These are phyloP conservation scores for Boletus tylopilopsis DNA, from an alignment of 768 basidiomycete species.

Conservation along the genomic window DNA sequence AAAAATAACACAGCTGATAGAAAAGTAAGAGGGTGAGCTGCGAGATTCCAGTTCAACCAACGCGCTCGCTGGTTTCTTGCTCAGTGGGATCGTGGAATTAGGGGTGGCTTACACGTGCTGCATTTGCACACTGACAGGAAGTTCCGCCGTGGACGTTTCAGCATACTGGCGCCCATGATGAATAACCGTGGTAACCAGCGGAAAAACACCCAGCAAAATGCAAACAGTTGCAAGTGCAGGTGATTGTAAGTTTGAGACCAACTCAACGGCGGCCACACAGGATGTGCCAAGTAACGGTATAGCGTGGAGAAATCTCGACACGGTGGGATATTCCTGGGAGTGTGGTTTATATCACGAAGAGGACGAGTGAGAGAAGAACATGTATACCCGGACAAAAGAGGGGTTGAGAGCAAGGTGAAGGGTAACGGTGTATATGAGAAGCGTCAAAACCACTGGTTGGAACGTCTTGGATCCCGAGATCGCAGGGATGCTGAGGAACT, in stretches of 20 bases:
- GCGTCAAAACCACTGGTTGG: slow-evolving; percentile 4
- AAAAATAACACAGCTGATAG: too few species aligned
- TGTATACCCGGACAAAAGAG: slow-evolving; percentile 7
- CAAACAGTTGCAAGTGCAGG: neutral
- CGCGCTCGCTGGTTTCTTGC: too few species aligned
- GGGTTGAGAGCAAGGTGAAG: slow-evolving; percentile 13
- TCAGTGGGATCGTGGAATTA: too few species aligned
- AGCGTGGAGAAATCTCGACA: slow-evolving; percentile 1
- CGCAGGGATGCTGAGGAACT: neutral
- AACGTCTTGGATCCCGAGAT: slow-evolving; percentile 10
- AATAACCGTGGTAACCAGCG: slow-evolving; percentile 1
- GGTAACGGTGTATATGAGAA: slow-evolving; percentile 25
- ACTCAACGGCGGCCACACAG: slow-evolving; percentile 4
- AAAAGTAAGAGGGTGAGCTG: too few species aligned
- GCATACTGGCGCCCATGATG: neutral
- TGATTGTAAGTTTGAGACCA: slow-evolving; percentile 9
- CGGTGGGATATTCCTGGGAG: neutral
- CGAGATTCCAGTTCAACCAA: too few species aligned
- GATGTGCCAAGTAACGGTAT: slow-evolving; percentile 5
- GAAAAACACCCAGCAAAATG: slow-evolving; percentile 9
- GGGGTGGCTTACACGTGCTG: too few species aligned
- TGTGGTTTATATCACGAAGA: too few species aligned
- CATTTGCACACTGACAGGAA: neutral
- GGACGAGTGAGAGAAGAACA: too few species aligned
- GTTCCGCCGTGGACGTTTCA: neutral